Conservation (phyloP, 1,284 basidiomycete genomes). For the Cyathus olla region DNA sequence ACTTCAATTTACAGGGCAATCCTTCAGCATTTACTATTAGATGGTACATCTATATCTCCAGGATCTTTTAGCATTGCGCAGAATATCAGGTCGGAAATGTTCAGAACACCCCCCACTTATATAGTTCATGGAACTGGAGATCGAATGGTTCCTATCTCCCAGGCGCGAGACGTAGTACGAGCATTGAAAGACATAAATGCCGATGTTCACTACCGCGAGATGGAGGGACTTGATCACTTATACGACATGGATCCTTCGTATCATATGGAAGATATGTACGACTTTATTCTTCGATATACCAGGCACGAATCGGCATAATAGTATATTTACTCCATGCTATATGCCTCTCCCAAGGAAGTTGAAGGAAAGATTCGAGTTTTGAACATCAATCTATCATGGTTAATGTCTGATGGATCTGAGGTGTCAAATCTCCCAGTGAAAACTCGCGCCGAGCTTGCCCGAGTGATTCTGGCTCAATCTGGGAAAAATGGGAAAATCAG, state of each 20-base stretch:
- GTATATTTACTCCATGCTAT: too few relatives aligned
- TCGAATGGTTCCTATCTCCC: background rate
- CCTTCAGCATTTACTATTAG: background rate
- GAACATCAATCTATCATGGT: too few relatives aligned
- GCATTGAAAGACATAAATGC: background rate
- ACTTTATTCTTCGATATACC: background rate
- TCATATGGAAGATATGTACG: background rate
- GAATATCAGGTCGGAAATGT: background rate
- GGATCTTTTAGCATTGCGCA: background rate
- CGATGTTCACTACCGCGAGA: background rate
- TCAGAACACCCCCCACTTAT: background rate
- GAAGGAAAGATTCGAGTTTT: too few relatives aligned
- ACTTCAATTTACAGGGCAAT: background rate
- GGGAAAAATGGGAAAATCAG: too few relatives aligned
- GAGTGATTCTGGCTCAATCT: too few relatives aligned
- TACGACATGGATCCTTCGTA: background rate
- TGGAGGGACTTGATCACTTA: background rate
- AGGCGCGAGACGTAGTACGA: background rate
- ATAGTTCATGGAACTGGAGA: background rate
- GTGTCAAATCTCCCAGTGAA: too few relatives aligned
- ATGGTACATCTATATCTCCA: background rate
- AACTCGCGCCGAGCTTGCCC: too few relatives aligned
- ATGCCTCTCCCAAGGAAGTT: too few relatives aligned
- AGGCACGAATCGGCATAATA: too few relatives aligned
- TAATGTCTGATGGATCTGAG: too few relatives aligned